phyloP scores from a whole-genome alignment of 345 rosid species.

The Schrenkiella parvula region DNA sequence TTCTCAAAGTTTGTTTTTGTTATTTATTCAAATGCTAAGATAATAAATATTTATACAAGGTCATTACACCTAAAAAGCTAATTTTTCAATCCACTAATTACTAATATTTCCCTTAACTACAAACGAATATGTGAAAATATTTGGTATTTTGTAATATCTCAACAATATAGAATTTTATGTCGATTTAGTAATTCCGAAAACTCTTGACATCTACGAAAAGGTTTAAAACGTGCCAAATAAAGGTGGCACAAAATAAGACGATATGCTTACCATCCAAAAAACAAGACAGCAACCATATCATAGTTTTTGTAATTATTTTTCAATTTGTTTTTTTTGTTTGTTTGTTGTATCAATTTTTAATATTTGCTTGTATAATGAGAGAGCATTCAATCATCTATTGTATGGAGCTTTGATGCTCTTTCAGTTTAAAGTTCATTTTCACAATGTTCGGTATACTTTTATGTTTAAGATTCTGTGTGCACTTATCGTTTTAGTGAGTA shows the following conservation, averaged over 20 bases:
- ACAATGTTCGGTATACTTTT: neutral
- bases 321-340: neutral
- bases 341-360: neutral
- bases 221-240: neutral
- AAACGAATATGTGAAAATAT: too few relatives aligned
- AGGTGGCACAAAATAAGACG: neutral
- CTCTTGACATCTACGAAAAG: neutral
- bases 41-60: too few relatives aligned
- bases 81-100: too few relatives aligned
- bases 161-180: too few relatives aligned
- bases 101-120: too few relatives aligned
- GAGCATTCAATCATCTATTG: neutral
- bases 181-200: neutral
- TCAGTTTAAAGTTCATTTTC: neutral
- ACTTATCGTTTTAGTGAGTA: neutral
- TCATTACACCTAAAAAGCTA: too few relatives aligned
- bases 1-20: too few relatives aligned
- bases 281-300: neutral
- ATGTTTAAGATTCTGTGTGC: conserved; percentile 1
- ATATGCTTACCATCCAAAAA: neutral
- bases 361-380: neutral
- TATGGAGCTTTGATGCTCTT: neutral
- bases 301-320: neutral
- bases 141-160: too few relatives aligned
- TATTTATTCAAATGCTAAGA: too few relatives aligned